These are phyloP conservation scores for Mycena alexandri DNA, from an alignment of 768 basidiomycete species.

Conservation along the genomic window DNA sequence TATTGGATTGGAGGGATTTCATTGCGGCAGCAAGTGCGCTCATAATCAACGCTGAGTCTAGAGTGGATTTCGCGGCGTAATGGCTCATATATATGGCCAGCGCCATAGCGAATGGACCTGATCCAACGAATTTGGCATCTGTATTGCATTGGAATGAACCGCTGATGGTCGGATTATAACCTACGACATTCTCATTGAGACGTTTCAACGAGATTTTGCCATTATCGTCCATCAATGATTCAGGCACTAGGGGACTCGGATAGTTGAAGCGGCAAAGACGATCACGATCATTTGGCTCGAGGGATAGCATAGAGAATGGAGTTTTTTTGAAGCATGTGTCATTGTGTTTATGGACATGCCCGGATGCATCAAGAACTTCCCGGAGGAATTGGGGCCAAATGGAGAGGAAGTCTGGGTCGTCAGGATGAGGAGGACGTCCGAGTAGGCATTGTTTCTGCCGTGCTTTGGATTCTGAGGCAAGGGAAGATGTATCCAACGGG, in stretches of 20 bases:
- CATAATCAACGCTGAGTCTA: constrained; percentile 31
- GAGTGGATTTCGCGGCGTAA: constrained; percentile 25
- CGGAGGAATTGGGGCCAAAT: constrained; percentile 8
- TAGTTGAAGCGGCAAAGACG: constrained; percentile 31
- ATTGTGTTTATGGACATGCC: constrained; percentile 10
- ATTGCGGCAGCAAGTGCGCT: constrained; percentile 32
- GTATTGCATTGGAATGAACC: constrained; percentile 34
- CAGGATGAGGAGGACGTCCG: constrained; percentile 6
- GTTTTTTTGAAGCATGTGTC: constrained; percentile 16
- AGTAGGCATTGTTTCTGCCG: background rate
- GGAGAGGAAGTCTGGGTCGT: background rate
- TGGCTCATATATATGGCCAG: constrained; percentile 21
- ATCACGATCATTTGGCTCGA: constrained; percentile 18
- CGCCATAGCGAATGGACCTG: constrained; percentile 25
- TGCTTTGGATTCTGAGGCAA: background rate
- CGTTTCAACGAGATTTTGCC: constrained; percentile 31
- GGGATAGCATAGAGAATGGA: constrained; percentile 1
- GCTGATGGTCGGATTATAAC: constrained; percentile 22
- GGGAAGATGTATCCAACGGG: background rate
- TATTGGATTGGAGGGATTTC: background rate
- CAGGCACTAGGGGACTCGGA: background rate
- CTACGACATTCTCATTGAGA: constrained; percentile 15
- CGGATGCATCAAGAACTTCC: constrained; percentile 5
- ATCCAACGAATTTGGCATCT: constrained; percentile 34
- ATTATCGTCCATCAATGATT: constrained; percentile 33